Conservation (phyloP, 225 moss, liverwort and hornwort genomes). For the Asterella californica region DNA sequence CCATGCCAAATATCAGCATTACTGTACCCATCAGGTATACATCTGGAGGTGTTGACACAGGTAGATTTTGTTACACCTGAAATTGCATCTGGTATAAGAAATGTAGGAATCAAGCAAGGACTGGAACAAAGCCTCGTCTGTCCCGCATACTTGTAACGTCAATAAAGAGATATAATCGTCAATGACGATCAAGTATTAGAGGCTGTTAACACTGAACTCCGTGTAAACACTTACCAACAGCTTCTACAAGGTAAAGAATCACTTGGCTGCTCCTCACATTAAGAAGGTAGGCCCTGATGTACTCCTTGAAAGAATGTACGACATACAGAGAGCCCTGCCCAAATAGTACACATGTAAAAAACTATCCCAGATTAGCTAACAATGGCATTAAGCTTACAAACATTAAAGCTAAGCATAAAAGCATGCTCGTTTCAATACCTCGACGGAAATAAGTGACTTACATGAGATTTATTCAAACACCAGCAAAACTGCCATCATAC, state of each 20-base stretch:
- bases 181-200: no score
- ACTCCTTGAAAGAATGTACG: constrained; percentile 58
- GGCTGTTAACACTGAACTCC: not conserved
- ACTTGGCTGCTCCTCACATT: constrained; percentile 77
- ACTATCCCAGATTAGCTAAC: no score
- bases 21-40: constrained; percentile 98
- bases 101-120: not conserved
- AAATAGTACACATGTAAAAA: not conserved
- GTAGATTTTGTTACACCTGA: not conserved
- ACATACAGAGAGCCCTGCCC: constrained; percentile 84
- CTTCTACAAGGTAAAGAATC: constrained; percentile 94
- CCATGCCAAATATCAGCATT: constrained; percentile 99
- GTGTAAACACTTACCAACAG: constrained; percentile 53
- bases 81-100: not conserved
- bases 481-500: not conserved
- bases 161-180: no score
- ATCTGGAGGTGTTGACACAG: constrained; percentile 38
- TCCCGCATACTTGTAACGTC: no score
- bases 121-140: no score
- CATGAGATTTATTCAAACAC: not conserved
- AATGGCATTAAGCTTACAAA: no score
- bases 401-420: no score
- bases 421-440: not conserved
- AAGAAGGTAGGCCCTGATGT: constrained; percentile 66
- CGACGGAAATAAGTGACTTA: not conserved